Percentiles rank a stretch among this genome's conserved stretches.
These are phyloP conservation scores for Ceratocystis albifundus DNA, from an alignment of 2,329 filamentous ascomycete species.

Conservation along the genomic window DNA sequence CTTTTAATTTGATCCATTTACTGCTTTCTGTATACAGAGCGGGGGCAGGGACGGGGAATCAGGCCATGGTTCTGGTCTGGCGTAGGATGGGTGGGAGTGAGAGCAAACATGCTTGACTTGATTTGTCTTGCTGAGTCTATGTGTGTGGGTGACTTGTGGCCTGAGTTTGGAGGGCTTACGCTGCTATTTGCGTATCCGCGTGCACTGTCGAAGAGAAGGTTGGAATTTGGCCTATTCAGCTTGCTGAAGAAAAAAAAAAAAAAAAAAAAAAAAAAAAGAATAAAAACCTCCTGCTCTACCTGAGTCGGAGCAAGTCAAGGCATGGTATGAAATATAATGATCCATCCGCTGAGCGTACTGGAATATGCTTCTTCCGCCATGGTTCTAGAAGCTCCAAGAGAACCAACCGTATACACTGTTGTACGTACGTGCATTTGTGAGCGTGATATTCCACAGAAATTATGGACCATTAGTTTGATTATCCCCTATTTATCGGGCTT, in stretches of 20 bases:
- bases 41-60: too few relatives aligned
- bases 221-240: too few relatives aligned
- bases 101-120: neutral
- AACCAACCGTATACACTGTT: neutral
- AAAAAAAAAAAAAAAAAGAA: too few relatives aligned
- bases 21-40: neutral
- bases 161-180: neutral
- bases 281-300: too few relatives aligned
- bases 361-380: neutral
- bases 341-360: neutral
- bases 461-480: neutral
- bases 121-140: neutral
- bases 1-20: neutral
- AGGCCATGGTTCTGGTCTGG: neutral
- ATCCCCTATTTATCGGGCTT: neutral
- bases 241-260: too few relatives aligned
- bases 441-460: too few relatives aligned
- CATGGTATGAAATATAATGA: neutral
- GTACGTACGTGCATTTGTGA: neutral
- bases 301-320: too few relatives aligned
- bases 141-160: neutral
- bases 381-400: neutral
- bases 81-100: neutral
- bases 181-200: too few relatives aligned
- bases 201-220: too few relatives aligned